Conservation (phyloP, 2,329 filamentous ascomycete genomes). For the Chalaropsis thielavioides region DNA sequence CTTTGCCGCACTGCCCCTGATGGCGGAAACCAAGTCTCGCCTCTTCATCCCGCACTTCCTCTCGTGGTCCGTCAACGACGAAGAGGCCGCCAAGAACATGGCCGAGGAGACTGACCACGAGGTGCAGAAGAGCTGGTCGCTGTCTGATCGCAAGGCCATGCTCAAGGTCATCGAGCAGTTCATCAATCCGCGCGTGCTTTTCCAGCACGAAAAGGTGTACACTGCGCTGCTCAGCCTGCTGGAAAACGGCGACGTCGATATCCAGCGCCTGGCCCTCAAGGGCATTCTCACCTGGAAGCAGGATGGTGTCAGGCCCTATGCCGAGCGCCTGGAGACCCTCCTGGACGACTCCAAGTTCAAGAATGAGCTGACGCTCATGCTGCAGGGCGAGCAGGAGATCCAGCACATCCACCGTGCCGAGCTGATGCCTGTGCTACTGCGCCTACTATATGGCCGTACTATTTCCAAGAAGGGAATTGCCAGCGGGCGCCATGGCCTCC, state of each 20-base stretch:
- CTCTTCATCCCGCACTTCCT: conserved; percentile 75
- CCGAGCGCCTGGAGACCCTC: conserved; percentile 72
- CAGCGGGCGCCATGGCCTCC: conserved; percentile 66
- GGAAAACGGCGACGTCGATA: conserved; percentile 76
- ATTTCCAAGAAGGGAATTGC: conserved; percentile 66
- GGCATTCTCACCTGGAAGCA: conserved; percentile 84
- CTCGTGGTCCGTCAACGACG: conserved; percentile 53
- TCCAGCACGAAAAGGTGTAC: conserved; percentile 61
- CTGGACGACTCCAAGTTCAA: conserved; percentile 85
- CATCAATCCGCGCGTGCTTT: conserved; percentile 71
- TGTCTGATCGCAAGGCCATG: conserved; percentile 72
- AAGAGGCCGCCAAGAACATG: conserved; percentile 25
- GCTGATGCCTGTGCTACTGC: conserved; percentile 73
- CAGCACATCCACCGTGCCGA: conserved; percentile 55
- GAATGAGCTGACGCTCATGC: conserved; percentile 80
- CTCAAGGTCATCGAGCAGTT: conserved; percentile 74
- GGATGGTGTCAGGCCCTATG: conserved; percentile 57
- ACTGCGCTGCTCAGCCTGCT: conserved; percentile 59
- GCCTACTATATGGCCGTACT: conserved; percentile 76
- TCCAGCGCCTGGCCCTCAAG: conserved; percentile 74
- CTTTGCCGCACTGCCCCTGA: conserved; percentile 53
- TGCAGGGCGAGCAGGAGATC: conserved; percentile 62
- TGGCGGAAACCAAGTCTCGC: conserved; percentile 78
- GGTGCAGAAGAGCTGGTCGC: conserved; percentile 45
- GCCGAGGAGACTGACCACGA: conserved; percentile 27